phyloP scores from a whole-genome alignment of 768 basidiomycete species.

The Serendipita sp. region DNA sequence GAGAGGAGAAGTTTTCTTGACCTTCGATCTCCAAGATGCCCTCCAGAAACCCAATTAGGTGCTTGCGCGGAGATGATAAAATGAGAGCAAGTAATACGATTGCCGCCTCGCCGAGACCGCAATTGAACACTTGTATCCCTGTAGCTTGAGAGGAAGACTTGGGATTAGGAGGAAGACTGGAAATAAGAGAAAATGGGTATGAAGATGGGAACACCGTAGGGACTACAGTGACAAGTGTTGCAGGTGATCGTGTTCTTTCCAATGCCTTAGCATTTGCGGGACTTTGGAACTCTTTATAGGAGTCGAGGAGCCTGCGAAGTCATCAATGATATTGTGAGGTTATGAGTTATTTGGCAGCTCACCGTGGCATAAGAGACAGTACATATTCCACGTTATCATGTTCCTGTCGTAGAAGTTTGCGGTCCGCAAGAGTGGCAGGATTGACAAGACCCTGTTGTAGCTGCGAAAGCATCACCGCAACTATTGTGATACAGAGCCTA shows the following conservation, averaged over 20 bases:
- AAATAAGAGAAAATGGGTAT: constrained; percentile 75
- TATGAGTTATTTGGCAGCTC: constrained; percentile 13
- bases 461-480: constrained; percentile 81
- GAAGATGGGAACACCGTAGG: constrained; percentile 87
- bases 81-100: constrained; percentile 71
- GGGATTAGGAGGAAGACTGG: constrained; percentile 36
- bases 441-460: constrained; percentile 64
- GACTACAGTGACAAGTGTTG: constrained; percentile 36
- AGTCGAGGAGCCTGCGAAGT: constrained; percentile 52
- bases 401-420: constrained; percentile 50
- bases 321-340: constrained; percentile 4
- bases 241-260: constrained; percentile 42
- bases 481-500: constrained; percentile 75
- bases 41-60: constrained; percentile 64
- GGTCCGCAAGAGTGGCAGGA: constrained; percentile 44
- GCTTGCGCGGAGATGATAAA: constrained; percentile 58
- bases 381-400: constrained; percentile 85
- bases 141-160: constrained; percentile 27
- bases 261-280: constrained; percentile 50
- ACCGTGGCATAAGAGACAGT: constrained; percentile 71
- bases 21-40: constrained; percentile 80
- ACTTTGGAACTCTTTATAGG: constrained; percentile 69
- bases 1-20: constrained; percentile 49
- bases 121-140: constrained; percentile 42
- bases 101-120: constrained; percentile 70